Conservation (phyloP, 129 eudicot species). For the Deinandra increscens region DNA sequence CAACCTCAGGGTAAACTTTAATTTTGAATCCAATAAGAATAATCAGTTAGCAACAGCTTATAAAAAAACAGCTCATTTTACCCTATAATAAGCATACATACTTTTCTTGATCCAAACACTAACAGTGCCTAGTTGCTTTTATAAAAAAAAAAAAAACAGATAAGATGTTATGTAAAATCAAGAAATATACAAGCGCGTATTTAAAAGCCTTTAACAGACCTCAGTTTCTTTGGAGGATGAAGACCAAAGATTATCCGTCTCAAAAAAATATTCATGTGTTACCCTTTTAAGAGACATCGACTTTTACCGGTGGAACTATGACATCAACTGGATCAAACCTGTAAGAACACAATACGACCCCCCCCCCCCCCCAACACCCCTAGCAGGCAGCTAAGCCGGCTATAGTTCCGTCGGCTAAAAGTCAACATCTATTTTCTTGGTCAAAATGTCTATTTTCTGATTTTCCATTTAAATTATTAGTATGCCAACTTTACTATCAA, state of each 20-base stretch:
- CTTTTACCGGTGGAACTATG: too few relatives aligned
- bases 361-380: too few relatives aligned
- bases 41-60: not conserved
- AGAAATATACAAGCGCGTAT: conserved; percentile 8
- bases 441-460: too few relatives aligned
- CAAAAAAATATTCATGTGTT: not conserved
- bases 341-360: too few relatives aligned
- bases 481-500: not conserved
- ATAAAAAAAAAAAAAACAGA: not conserved
- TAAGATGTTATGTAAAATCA: not conserved
- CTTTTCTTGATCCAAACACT: not conserved
- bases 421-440: too few relatives aligned
- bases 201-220: not conserved
- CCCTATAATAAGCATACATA: not conserved
- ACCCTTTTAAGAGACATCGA: not conserved
- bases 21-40: conserved; percentile 6
- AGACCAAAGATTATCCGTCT: not conserved
- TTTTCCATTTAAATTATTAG: not conserved
- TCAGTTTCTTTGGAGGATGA: not conserved
- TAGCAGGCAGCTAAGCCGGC: too few relatives aligned
- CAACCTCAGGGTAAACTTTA: not conserved
- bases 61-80: not conserved
- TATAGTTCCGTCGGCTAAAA: too few relatives aligned
- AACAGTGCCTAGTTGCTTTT: not conserved
- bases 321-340: too few relatives aligned